phyloP scores from a whole-genome alignment of 2,329 filamentous ascomycete genomes.

The Juglanconis oblonga region DNA sequence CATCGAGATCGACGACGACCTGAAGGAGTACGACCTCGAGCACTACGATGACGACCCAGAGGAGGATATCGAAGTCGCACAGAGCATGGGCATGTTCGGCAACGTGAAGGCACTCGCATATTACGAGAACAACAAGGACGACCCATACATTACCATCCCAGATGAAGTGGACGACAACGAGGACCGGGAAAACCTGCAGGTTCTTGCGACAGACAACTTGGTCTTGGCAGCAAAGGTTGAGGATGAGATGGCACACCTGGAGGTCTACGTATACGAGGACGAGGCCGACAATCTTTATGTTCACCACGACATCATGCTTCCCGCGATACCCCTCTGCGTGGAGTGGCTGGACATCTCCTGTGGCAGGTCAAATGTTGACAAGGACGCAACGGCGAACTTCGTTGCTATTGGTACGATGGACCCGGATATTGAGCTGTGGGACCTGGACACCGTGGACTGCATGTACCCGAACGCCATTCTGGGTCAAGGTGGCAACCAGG shows the following conservation, averaged over 20 bases:
- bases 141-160: slow-evolving; percentile 90
- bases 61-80: slow-evolving; percentile 57
- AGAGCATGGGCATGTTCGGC: slow-evolving; percentile 87
- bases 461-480: slow-evolving; percentile 98
- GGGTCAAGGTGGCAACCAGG: slow-evolving; percentile 63
- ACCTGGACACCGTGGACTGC: slow-evolving; percentile 91
- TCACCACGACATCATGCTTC: slow-evolving; percentile 99
- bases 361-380: slow-evolving; percentile 61
- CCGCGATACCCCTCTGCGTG: slow-evolving; percentile 89
- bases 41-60: slow-evolving; percentile 86
- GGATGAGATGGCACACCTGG: slow-evolving; percentile 93
- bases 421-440: slow-evolving; percentile 98
- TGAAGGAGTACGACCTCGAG: slow-evolving; percentile 95
- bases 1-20: slow-evolving; percentile 69
- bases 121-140: slow-evolving; percentile 89
- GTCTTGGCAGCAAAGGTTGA: slow-evolving; percentile 91
- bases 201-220: slow-evolving; percentile 88
- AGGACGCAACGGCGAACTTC: slow-evolving; percentile 76
- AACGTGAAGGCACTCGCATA: slow-evolving; percentile 93
- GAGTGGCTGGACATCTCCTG: slow-evolving; percentile 97
- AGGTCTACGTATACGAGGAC: slow-evolving; percentile 97
- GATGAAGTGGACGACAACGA: slow-evolving; percentile 70
- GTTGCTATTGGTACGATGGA: slow-evolving; percentile 97
- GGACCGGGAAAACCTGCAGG: slow-evolving; percentile 88
- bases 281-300: slow-evolving; percentile 95